Percentiles rank a stretch among this genome's conserved stretches.
phyloP scores from a whole-genome alignment of 2,329 filamentous ascomycete species.

The Aschersonia sp. region DNA sequence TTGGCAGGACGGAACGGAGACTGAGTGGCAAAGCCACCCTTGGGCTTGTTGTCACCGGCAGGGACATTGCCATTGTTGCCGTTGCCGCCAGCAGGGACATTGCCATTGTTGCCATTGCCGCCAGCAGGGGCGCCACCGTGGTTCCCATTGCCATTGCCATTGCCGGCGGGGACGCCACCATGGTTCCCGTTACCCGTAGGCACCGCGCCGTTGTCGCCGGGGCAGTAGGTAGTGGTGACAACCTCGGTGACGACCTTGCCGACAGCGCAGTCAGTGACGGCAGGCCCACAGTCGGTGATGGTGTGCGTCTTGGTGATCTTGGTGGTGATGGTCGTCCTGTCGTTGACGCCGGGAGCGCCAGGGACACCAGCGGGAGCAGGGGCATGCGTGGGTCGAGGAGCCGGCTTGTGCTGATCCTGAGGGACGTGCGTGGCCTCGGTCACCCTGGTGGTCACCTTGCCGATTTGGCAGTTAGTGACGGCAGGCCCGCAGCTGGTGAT shows the following conservation, averaged over 20 bases:
- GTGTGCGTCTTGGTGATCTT: slow-evolving; percentile 38
- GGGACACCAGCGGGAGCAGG: slow-evolving; percentile 6
- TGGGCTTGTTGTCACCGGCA: no score
- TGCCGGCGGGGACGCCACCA: no score
- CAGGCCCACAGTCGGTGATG: slow-evolving; percentile 41
- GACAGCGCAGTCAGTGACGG: slow-evolving; percentile 41
- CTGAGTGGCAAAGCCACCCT: no score
- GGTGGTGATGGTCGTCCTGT: slow-evolving; percentile 23
- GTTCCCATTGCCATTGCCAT: no score
- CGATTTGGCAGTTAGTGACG: slow-evolving; percentile 13
- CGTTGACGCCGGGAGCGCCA: slow-evolving; percentile 15
- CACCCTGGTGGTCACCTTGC: slow-evolving; percentile 1
- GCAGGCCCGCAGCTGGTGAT: slow-evolving; percentile 13
- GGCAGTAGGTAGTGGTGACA: slow-evolving; percentile 7
- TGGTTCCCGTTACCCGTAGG: not conserved
- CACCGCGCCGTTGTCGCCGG: slow-evolving; percentile 1
- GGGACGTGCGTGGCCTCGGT: no score
- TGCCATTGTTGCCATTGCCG: no score
- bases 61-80: no score
- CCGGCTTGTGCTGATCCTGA: no score
- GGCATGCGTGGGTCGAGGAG: not conserved
- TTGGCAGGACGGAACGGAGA: no score
- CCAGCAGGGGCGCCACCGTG: no score
- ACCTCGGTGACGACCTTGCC: slow-evolving; percentile 7
- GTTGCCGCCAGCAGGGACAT: no score